These are phyloP conservation scores for Gynandropsis gynandra DNA, from an alignment of 345 rosid genomes.

Conservation along the genomic window DNA sequence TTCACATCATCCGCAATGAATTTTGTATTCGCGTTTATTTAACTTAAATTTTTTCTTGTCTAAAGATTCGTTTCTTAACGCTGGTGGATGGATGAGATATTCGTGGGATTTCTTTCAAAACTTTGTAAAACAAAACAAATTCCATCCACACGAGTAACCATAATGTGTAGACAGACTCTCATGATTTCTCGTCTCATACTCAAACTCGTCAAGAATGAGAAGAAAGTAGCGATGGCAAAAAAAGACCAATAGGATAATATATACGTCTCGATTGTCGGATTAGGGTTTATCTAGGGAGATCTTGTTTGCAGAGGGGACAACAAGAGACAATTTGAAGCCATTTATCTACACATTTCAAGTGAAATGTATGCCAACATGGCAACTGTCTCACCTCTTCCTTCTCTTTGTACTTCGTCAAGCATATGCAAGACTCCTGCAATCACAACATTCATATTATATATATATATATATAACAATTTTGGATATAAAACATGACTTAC, in stretches of 20 bases:
- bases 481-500: conserved; percentile 31
- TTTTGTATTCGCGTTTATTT: no score
- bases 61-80: no score
- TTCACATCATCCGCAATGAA: no score
- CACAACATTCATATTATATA: no score
- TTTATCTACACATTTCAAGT: conserved; percentile 88
- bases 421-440: conserved; percentile 86
- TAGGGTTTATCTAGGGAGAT: conserved; percentile 44
- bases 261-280: conserved; percentile 5
- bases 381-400: conserved; percentile 80
- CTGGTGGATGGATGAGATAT: no score
- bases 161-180: no score
- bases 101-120: no score
- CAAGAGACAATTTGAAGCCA: conserved; percentile 94
- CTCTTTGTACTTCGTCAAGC: conserved; percentile 74
- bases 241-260: background rate
- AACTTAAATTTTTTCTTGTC: no score
- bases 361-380: conserved; percentile 91
- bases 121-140: no score
- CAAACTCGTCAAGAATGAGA: no score
- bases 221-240: conserved; percentile 19
- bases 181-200: no score
- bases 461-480: no score
- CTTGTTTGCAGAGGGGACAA: conserved; percentile 95
- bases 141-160: conserved; percentile 30